Evolutionary conservation across 129 eudicot genomes (phyloP), one percentile per base, ranked within the genome.

Genomic region (Solidago caesia): DNA sequence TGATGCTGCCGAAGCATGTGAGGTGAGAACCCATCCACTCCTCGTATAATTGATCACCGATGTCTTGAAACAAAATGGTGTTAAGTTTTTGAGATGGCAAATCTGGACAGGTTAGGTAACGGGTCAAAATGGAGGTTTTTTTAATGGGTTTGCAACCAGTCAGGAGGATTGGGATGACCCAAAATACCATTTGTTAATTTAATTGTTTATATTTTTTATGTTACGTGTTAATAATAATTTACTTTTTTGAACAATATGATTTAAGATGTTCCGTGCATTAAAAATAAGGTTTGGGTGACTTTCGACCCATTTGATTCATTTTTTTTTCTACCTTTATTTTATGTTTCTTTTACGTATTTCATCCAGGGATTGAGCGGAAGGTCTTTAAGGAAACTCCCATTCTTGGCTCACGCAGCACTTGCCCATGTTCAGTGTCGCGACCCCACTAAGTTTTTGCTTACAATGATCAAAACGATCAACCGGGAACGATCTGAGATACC

Each of bases 321-420:
- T 26, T 72, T 72, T 10, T 43, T 11, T 8, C n/a, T 48, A 11
- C 12, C 4, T 43, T 21, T 71, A 10, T 52, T 2, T 44, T 26
- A 56, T 67, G 44, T 42, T 44, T 62, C 11, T 9, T 82, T 41
- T 66, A 29, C 21, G 73, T 74, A 74, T 72, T 44, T 48, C 64
- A 52, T 83, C 49, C 91, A 94, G 98, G 97, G 97, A 27, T 61
- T 94, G 93, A 94, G 98, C 77, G 98, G 98, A 76, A 87, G 98
- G 80, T 86, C 98, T 12, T 87, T 94, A 61, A 83, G 98, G 77
- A 94, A 94, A 73, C 93, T 94, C 56, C 98, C 98, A 53, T 94
- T 94, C 71, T 77, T 94, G 81, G 82, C 97, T 46, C 98, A 94
- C 71, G 96, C 98, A 64, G 96, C 97, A 46, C 84, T 88, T 46